A percentile compares a stretch with the other conserved stretches of the same genome.
These are phyloP conservation scores for Kuraishia piskuri DNA, from an alignment of 805 yeast species.

Conservation along the genomic window DNA sequence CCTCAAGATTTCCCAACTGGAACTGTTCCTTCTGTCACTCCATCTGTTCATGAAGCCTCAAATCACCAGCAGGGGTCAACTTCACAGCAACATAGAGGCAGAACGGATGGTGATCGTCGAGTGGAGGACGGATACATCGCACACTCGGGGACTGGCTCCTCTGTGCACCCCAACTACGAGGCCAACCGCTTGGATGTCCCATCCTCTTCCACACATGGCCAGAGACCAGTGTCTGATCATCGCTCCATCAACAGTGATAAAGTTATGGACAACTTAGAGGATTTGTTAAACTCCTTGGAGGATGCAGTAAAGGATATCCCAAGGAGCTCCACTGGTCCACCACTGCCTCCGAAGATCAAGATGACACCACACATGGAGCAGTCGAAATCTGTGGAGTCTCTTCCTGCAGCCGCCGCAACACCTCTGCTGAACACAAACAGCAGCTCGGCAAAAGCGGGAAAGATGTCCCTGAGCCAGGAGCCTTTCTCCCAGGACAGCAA, in stretches of 20 bases:
- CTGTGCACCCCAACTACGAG: neutral
- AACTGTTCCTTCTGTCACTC: no score
- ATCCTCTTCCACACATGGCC: neutral
- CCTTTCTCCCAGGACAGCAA: neutral
- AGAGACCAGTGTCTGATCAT: neutral
- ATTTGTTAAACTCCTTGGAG: neutral
- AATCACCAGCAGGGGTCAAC: no score
- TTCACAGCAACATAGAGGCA: no score
- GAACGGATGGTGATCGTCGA: no score
- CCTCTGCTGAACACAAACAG: neutral
- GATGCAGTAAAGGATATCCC: neutral
- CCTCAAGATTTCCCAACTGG: neutral
- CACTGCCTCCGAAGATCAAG: constrained; percentile 12
- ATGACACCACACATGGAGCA: constrained; percentile 12
- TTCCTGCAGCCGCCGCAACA: neutral
- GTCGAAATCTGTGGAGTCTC: neutral
- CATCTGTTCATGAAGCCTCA: no score
- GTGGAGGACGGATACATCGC: no score
- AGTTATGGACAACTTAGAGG: neutral
- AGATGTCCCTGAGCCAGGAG: neutral
- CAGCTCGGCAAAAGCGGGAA: neutral
- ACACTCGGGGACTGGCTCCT: no score
- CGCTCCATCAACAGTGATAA: neutral
- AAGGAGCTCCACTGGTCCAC: constrained; percentile 1
- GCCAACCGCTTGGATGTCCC: neutral